Evolutionary conservation across 1,284 basidiomycete species (phyloP).

Genomic region (Trichosporon coremiiforme): DNA sequence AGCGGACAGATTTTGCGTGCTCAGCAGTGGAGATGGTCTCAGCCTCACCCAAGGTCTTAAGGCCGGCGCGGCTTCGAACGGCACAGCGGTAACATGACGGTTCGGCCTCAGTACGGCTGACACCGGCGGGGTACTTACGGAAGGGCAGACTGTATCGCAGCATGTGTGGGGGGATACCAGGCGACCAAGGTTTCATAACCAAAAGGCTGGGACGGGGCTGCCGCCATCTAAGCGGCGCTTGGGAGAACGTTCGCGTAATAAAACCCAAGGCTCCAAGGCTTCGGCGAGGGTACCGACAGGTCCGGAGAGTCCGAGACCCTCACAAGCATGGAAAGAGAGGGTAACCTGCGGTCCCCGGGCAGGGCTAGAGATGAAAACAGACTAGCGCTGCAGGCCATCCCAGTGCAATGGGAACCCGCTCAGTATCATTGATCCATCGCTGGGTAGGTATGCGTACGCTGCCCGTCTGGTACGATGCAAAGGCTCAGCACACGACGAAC

Average conservation of each 20-base stretch:
- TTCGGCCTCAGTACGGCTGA: no score
- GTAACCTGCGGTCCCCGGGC: no score
- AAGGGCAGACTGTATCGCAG: background rate
- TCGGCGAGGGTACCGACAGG: background rate
- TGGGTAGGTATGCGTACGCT: no score
- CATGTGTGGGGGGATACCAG: background rate
- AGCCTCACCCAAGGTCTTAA: background rate
- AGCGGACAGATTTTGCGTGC: background rate
- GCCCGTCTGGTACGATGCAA: no score
- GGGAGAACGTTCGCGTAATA: background rate
- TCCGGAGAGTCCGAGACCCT: no score
- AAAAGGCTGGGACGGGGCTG: background rate
- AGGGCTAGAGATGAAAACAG: background rate
- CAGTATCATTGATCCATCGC: no score
- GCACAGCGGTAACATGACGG: background rate
- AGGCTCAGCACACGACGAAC: background rate
- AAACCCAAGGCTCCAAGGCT: slow-evolving; percentile 7
- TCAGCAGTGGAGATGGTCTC: background rate
- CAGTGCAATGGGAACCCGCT: background rate
- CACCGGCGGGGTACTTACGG: background rate
- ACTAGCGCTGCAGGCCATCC: background rate
- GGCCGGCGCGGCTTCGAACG: no score
- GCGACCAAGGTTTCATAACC: background rate
- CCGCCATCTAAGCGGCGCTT: background rate
- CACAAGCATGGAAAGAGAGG: no score